Conservation (phyloP, 2,329 filamentous ascomycete species). For the Trichoderma arundinaceum region DNA sequence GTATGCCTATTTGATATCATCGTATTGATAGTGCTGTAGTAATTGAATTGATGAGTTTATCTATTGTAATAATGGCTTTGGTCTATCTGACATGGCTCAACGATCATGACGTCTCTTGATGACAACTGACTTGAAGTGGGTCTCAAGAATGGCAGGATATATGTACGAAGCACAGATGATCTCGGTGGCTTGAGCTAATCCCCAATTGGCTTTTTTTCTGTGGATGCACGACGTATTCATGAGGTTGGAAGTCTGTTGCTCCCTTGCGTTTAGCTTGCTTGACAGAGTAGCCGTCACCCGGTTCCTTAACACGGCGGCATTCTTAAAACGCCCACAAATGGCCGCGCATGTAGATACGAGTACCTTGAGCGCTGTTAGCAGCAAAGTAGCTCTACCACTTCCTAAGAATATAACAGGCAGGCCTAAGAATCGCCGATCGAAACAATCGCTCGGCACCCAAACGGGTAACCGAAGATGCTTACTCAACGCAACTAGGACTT, state of each 20-base stretch:
- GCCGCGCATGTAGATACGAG: too few relatives aligned
- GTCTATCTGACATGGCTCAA: not conserved
- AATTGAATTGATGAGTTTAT: constrained; percentile 9
- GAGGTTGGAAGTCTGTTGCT: constrained; percentile 2
- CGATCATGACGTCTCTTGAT: not conserved
- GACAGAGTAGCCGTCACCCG: not conserved
- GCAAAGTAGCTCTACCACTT: not conserved
- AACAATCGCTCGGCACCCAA: not conserved
- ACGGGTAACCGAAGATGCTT: not conserved
- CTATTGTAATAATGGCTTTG: not conserved
- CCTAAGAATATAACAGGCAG: not conserved
- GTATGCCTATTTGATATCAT: constrained; percentile 22
- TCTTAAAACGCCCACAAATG: too few relatives aligned
- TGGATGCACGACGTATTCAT: constrained; percentile 2
- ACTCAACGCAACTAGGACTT: not conserved
- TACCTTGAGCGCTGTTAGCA: too few relatives aligned
- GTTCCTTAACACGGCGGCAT: not conserved
- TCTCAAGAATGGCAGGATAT: not conserved
- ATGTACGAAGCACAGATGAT: not conserved
- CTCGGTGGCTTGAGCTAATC: constrained; percentile 3
- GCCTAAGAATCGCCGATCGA: not conserved
- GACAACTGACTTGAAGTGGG: not conserved
- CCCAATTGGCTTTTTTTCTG: not conserved
- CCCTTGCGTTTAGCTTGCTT: not conserved
- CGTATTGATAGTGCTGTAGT: constrained; percentile 21